Percentiles rank a stretch among this genome's conserved stretches.
Evolutionary conservation across 2,329 filamentous ascomycete species (phyloP).

Genomic region (Colletotrichum sp.): DNA sequence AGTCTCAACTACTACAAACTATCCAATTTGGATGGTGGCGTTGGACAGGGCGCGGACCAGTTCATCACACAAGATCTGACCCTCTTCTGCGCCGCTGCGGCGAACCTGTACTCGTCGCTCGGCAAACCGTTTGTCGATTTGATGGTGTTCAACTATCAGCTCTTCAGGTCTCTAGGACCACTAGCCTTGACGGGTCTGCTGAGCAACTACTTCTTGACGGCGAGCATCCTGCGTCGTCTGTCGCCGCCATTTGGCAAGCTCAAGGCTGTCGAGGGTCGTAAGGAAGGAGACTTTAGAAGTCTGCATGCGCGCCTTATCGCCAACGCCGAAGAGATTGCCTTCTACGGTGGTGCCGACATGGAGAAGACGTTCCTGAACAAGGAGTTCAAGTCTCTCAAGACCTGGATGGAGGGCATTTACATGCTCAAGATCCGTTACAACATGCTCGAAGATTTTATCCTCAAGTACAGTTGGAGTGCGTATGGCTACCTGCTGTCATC

Average conservation of each 20-base stretch:
- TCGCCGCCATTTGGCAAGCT: slow-evolving; percentile 97
- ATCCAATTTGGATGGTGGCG: slow-evolving; percentile 88
- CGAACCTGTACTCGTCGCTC: slow-evolving; percentile 91
- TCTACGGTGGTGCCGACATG: slow-evolving; percentile 94
- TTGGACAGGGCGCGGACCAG: slow-evolving; percentile 91
- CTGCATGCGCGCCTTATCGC: slow-evolving; percentile 91
- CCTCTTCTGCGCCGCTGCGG: slow-evolving; percentile 90
- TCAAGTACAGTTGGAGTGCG: slow-evolving; percentile 99
- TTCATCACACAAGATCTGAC: slow-evolving; percentile 98
- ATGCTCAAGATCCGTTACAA: slow-evolving; percentile 98
- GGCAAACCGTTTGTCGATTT: slow-evolving; percentile 99
- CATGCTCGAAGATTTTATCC: slow-evolving; percentile 96
- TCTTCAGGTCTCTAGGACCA: slow-evolving; percentile 89
- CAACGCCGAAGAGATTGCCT: slow-evolving; percentile 97
- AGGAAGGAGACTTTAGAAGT: slow-evolving; percentile 93
- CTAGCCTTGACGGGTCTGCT: slow-evolving; percentile 85
- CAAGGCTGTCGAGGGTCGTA: slow-evolving; percentile 93
- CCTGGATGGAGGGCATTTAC: slow-evolving; percentile 98
- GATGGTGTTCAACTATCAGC: slow-evolving; percentile 96
- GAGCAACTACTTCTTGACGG: slow-evolving; percentile 93
- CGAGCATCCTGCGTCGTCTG: slow-evolving; percentile 83
- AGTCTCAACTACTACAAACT: slow-evolving; percentile 97
- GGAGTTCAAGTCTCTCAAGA: slow-evolving; percentile 90
- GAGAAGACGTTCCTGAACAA: slow-evolving; percentile 91
- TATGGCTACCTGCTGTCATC: slow-evolving; percentile 95